A percentile compares a stretch with the other conserved stretches of the same genome.
These are phyloP conservation scores for Hansenula lynferdii DNA, from an alignment of 1,139 yeast genomes.

Conservation along the genomic window DNA sequence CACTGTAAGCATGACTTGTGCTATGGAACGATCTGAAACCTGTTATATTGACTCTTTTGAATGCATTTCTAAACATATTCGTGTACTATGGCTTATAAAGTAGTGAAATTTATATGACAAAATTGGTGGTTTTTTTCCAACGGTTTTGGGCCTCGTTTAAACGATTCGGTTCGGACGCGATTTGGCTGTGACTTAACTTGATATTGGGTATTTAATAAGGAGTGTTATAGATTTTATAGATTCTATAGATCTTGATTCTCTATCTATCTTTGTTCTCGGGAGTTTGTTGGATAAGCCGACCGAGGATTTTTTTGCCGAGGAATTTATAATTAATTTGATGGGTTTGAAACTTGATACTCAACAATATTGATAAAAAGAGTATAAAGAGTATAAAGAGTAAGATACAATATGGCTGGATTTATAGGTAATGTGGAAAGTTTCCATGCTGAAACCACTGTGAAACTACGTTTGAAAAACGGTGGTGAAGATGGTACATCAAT, in stretches of 20 bases:
- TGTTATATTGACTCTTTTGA: not conserved
- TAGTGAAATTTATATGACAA: no score
- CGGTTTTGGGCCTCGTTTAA: no score
- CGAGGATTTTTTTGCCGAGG: no score
- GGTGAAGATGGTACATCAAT: constrained; percentile 23
- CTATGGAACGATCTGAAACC: not conserved
- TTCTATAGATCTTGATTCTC: no score
- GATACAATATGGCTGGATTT: constrained; percentile 24
- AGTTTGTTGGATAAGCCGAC: no score
- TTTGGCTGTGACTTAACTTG: no score
- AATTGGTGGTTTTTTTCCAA: no score
- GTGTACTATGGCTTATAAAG: no score
- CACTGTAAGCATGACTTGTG: constrained; percentile 1
- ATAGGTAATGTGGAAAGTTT: constrained; percentile 25
- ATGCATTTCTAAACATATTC: not conserved
- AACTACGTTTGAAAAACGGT: constrained; percentile 31
- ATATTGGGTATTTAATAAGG: no score
- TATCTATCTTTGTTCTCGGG: no score
- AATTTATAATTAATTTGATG: not conserved
- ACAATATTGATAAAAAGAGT: not conserved
- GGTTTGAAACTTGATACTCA: not conserved
- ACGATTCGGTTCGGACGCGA: no score
- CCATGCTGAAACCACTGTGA: constrained; percentile 28
- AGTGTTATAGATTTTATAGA: no score
- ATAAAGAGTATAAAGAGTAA: not conserved